Percentiles rank a stretch among this genome's conserved stretches.
Conservation (phyloP, 2,329 filamentous ascomycete genomes). For the Elsinoe arachidis region DNA sequence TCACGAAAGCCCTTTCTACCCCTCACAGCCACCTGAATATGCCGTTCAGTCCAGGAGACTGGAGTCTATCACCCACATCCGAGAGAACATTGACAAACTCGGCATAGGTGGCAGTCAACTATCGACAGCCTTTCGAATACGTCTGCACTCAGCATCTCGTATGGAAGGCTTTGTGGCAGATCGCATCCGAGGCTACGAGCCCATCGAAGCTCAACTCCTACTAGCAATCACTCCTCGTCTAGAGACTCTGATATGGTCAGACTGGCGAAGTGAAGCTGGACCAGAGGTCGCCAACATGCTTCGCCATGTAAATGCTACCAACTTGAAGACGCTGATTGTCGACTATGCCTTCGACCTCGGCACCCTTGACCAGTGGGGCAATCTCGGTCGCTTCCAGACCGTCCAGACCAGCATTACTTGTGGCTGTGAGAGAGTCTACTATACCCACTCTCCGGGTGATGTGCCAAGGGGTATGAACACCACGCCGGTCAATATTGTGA, state of each 20-base stretch:
- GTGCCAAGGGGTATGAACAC: not conserved
- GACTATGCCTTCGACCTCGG: slow-evolving; percentile 1
- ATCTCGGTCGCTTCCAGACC: not conserved
- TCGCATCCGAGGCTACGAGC: slow-evolving; percentile 4
- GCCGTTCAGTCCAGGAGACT: not conserved
- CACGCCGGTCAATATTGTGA: not conserved
- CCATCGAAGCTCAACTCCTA: not conserved
- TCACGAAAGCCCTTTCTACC: slow-evolving; percentile 3
- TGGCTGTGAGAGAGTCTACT: not conserved
- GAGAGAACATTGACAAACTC: not conserved
- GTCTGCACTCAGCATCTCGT: not conserved
- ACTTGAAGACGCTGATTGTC: not conserved
- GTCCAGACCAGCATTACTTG: not conserved
- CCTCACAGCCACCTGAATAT: slow-evolving; percentile 1
- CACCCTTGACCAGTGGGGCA: not conserved
- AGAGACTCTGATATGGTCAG: not conserved
- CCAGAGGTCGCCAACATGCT: slow-evolving; percentile 6
- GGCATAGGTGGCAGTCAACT: not conserved
- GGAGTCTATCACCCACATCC: not conserved
- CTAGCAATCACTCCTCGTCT: not conserved
- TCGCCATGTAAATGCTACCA: not conserved
- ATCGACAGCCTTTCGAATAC: not conserved
- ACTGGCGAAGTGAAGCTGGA: slow-evolving; percentile 4
- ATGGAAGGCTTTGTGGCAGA: not conserved
- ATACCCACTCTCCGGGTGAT: not conserved